Percentiles rank a stretch among this genome's conserved stretches.
phyloP scores from a whole-genome alignment of 352 stramenopile species.

The Phytophthora meadii region DNA sequence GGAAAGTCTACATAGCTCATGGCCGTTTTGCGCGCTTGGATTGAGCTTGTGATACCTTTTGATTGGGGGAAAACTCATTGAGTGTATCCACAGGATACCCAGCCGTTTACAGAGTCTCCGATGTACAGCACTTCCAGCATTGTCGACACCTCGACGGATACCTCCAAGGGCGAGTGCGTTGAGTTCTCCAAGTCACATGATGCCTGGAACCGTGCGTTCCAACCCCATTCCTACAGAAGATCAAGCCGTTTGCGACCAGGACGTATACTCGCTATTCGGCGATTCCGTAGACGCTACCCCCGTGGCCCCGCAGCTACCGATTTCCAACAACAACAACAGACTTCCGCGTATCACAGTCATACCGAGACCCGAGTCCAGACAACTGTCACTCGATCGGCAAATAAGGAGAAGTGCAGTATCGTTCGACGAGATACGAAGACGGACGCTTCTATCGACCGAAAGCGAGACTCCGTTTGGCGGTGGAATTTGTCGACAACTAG shows the following conservation, averaged over 20 bases:
- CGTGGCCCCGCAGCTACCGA: constrained; percentile 4
- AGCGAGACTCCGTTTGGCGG: constrained; percentile 23
- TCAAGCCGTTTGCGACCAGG: constrained; percentile 14
- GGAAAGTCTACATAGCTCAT: constrained; percentile 8
- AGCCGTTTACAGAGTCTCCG: constrained; percentile 13
- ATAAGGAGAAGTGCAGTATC: neutral
- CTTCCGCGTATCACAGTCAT: constrained; percentile 14
- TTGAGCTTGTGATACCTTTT: neutral
- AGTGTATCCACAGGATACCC: constrained; percentile 22
- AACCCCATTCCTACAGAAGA: neutral
- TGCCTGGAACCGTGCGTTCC: neutral
- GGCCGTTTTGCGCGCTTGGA: constrained; percentile 13
- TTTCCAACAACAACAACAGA: constrained; percentile 3
- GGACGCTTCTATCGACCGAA: constrained; percentile 10
- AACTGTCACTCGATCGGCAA: neutral
- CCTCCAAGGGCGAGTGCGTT: neutral
- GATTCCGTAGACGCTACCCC: constrained; percentile 11
- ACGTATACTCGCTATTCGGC: constrained; percentile 19
- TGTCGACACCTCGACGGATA: constrained; percentile 29
- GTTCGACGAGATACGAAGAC: constrained; percentile 4
- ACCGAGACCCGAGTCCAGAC: constrained; percentile 12
- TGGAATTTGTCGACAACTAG: constrained; percentile 27
- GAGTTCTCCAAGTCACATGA: neutral
- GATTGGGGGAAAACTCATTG: constrained; percentile 13
- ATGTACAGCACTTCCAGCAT: constrained; percentile 6